Evolutionary conservation across 202 grass and related monocot genomes (phyloP), one percentile per base, ranked within the genome.

Genomic region (Tripidium arundinaceum): DNA sequence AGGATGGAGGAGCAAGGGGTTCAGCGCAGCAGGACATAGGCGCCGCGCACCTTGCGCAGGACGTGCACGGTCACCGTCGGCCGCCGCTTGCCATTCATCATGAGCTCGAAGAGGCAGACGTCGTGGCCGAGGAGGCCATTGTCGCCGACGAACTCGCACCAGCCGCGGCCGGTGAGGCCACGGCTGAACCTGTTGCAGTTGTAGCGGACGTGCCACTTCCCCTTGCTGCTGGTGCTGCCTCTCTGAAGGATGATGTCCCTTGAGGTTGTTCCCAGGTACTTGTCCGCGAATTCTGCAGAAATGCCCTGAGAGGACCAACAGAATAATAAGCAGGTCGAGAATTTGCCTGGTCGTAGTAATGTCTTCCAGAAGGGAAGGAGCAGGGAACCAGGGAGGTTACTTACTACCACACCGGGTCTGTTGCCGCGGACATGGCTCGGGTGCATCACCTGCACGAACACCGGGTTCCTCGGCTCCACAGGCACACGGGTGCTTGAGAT

Each of bases 21-120:
- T 85, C 74, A 88, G 52, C 19, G 31, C 52, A 88, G 25, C 50
- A 80, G 75, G 29, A 61, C 75, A 33, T 68, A 87, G 81, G 31
- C 70, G 68, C 81, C 69, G 41, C 19, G 69, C 62, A 75, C 19
- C 76, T 60, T 75, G 33, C 86, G 62, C 13, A 88, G 62, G 68
- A 90, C 42, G 64, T 90, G 87, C 65, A 90, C 81, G 7, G 61
- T 46, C 60, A 84, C 43, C 4, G 62, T 68, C 28, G 27, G 43
- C 18, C 39, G 29, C 13, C 19, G 45, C 13, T 45, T 13, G 1
- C 39, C 70, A 26, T 14, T 25, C 22, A 75, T 39, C 43, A 24
- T 24, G n/a, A 93, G 31, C 68, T 90, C 84, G 60, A 90, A 93
- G 49, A 93, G 24, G 52, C 90, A 90, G 73, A 90, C 13, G 73